These are phyloP conservation scores for Conticribra weissflogii DNA, from an alignment of 108 stramenopile species.

Conservation along the genomic window DNA sequence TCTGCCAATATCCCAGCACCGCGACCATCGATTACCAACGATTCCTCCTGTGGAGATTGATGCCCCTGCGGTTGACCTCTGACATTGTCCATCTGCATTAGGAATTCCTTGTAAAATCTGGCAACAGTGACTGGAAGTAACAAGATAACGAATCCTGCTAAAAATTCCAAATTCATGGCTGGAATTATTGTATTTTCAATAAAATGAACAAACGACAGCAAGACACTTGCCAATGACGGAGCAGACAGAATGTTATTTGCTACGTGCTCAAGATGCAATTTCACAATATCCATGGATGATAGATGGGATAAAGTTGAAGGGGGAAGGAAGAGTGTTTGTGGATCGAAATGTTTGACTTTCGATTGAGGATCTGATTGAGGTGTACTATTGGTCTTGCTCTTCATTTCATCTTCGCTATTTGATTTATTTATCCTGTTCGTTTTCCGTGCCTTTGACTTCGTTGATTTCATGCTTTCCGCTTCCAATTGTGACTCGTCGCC, in stretches of 20 bases:
- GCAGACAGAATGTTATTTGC: background rate
- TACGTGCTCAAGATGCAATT: background rate
- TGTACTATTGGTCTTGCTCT: background rate
- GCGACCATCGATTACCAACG: background rate
- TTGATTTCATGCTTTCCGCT: background rate
- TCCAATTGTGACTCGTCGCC: too few relatives aligned
- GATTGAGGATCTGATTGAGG: too few relatives aligned
- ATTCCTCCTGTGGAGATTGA: background rate
- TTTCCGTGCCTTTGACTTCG: too few relatives aligned
- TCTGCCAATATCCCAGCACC: too few relatives aligned
- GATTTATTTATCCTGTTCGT: too few relatives aligned
- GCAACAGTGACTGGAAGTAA: background rate
- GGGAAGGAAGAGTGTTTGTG: constrained; percentile 5
- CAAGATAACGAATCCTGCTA: background rate
- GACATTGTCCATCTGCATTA: too few relatives aligned
- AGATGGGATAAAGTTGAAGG: constrained; percentile 4
- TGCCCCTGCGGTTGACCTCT: too few relatives aligned
- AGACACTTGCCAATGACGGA: background rate
- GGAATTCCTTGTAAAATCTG: background rate
- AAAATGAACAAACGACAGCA: background rate
- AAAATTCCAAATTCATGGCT: background rate
- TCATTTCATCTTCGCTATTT: too few relatives aligned
- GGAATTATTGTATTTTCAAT: background rate
- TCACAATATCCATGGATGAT: background rate
- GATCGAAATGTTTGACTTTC: background rate